Conservation (phyloP, 768 basidiomycete genomes). For the Scleroderma bovista region DNA sequence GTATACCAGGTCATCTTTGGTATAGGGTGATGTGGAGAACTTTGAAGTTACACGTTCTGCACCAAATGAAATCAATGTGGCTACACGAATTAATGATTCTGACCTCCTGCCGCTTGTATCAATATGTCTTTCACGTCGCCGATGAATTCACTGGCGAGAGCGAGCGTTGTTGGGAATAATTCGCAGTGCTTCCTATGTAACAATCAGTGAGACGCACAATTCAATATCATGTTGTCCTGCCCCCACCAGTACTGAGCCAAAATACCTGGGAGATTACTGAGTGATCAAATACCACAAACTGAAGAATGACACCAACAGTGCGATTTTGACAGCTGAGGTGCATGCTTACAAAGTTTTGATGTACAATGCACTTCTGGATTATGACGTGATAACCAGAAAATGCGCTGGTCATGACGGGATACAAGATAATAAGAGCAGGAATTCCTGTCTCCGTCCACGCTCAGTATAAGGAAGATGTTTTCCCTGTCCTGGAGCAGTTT, state of each 20-base stretch:
- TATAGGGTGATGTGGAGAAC: conserved; percentile 29
- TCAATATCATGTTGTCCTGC: no score
- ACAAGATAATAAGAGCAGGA: conserved; percentile 21
- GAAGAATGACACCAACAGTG: conserved; percentile 17
- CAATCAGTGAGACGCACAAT: not conserved
- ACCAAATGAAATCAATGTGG: not conserved
- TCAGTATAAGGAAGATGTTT: conserved; percentile 15
- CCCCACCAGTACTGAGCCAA: conserved; percentile 27
- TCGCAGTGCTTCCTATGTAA: conserved; percentile 26
- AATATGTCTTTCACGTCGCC: conserved; percentile 17
- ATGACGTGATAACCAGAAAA: conserved; percentile 26
- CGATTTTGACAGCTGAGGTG: conserved; percentile 5
- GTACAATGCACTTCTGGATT: conserved; percentile 17
- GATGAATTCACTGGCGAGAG: conserved; percentile 14
- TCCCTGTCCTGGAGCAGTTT: conserved; percentile 4
- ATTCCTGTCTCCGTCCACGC: conserved; percentile 1
- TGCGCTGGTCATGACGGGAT: conserved; percentile 21
- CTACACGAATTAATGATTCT: not conserved
- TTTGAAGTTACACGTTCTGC: conserved; percentile 25
- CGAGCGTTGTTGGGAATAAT: conserved; percentile 21
- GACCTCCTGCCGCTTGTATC: conserved; percentile 28
- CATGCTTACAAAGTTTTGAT: conserved; percentile 12
- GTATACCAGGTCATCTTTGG: conserved; percentile 14
- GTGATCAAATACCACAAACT: not conserved
- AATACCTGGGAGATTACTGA: conserved; percentile 16